Base-by-base conservation (phyloP, 192 early-diverging fungal species). In the Podila epicladia region DNA sequence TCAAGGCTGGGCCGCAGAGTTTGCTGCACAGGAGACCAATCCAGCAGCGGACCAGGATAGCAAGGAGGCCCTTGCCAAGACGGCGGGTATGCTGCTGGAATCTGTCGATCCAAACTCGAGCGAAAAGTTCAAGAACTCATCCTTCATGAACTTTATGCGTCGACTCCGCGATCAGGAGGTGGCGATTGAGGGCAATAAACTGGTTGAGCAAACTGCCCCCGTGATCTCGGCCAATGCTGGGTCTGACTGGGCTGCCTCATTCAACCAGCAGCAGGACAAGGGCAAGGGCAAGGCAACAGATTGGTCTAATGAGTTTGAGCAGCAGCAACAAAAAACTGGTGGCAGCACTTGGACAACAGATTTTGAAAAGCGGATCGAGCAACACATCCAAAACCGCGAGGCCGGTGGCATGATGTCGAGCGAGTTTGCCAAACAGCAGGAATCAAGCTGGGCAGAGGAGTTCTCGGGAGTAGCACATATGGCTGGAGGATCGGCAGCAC, bases 61-160 rank as follows among this genome's bases (percentile, higher is more conserved):
- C 24, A 85, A 92, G 38, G 93, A 95, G 20, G 90, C 92, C 24
- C 87, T 98, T 17, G 91, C 94, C 7, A 85, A 89, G 58, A 95
- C 94, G 1, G 98, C 98, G 31, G 92, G 89, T 12, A 85, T 93
- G 64, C 87, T 99, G 29, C 76, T 97, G 17, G 90, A 94, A 37
- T 89, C 91, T 35, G 92, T 98, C 20, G 79, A 89, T 35, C 82
- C 74, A n/a, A 86, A 92, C 6, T 84, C 89, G 50, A 97, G 98
- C 65, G 96, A 97, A 35, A 99, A 99, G 84, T 97, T 99, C 73
- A 92, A 93, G 69, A 89, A 93, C 64, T 97, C 95, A 19, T 90
- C 94, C 50, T 99, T 99, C 70, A 82, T 98, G 84, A 89, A 87
- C 15, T 92, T 99, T 79, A 99, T 99, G 96, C 87, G 94, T 65